Conservation (phyloP, 1,284 basidiomycete genomes). For the Meripilus lineatus region DNA sequence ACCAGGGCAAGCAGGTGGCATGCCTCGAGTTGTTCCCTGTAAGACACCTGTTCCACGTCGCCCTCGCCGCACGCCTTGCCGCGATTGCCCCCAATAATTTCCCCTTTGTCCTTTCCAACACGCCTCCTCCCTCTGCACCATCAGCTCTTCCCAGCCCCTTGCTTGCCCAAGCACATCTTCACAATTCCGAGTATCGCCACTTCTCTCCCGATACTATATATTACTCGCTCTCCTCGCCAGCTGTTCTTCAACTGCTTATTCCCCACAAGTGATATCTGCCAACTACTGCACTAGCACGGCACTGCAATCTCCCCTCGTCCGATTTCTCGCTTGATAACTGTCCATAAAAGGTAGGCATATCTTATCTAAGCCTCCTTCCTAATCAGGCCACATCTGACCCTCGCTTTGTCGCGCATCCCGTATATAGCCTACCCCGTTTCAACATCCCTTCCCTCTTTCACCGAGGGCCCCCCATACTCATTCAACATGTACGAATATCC, state of each 20-base stretch:
- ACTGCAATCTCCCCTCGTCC: not conserved
- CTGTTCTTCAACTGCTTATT: too few species aligned
- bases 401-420: not conserved
- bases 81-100: conserved; percentile 8
- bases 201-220: not conserved
- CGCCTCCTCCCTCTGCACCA: not conserved
- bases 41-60: not conserved
- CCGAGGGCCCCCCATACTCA: too few species aligned
- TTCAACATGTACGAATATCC: conserved; percentile 16
- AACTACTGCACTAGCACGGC: conserved; percentile 1
- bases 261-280: too few species aligned
- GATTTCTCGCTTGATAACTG: too few species aligned
- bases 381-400: not conserved
- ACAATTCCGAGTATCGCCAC: not conserved
- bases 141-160: not conserved
- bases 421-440: not conserved
- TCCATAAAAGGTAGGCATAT: too few species aligned
- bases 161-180: not conserved
- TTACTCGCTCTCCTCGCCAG: too few species aligned
- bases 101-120: not conserved
- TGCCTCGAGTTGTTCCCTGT: too few species aligned
- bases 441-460: too few species aligned
- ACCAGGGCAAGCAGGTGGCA: not conserved
- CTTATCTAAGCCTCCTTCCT: too few species aligned
- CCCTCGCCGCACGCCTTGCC: conserved; percentile 1